Percentiles rank a stretch among this genome's conserved stretches.
Evolutionary conservation across 2,329 filamentous ascomycete genomes (phyloP).

Genomic region (Pseudogymnoascus pannorum): DNA sequence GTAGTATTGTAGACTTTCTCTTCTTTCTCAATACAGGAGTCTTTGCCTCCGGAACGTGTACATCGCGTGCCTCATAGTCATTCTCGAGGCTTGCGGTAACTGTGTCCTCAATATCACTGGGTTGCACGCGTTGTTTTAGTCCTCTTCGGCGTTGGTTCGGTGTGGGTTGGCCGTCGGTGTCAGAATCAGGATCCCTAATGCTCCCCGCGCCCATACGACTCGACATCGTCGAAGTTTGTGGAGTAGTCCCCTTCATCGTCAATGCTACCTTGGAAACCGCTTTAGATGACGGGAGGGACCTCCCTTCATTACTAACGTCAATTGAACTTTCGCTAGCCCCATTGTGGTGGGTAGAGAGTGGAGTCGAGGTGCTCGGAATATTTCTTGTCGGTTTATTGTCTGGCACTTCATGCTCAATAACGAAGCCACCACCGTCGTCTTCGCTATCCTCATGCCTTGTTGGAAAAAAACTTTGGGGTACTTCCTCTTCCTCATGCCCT

Average conservation of each 20-base stretch:
- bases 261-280: background rate
- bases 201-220: background rate
- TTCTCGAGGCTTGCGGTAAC: background rate
- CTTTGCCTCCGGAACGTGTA: background rate
- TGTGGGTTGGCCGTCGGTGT: background rate
- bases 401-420: constrained; percentile 9
- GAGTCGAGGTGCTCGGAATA: background rate
- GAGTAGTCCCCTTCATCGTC: background rate
- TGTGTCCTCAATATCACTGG: background rate
- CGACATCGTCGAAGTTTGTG: background rate
- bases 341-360: background rate
- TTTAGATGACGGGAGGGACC: background rate
- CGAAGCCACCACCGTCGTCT: constrained; percentile 22
- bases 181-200: background rate
- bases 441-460: constrained; percentile 22
- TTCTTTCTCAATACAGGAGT: background rate
- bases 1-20: background rate
- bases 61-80: background rate
- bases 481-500: constrained; percentile 43
- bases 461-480: constrained; percentile 25
- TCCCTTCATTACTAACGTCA: background rate
- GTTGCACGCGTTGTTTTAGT: background rate
- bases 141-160: background rate
- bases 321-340: background rate
- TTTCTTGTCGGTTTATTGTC: background rate